These are phyloP conservation scores for Crepidotus variabilis DNA, from an alignment of 768 basidiomycete species.

Conservation along the genomic window DNA sequence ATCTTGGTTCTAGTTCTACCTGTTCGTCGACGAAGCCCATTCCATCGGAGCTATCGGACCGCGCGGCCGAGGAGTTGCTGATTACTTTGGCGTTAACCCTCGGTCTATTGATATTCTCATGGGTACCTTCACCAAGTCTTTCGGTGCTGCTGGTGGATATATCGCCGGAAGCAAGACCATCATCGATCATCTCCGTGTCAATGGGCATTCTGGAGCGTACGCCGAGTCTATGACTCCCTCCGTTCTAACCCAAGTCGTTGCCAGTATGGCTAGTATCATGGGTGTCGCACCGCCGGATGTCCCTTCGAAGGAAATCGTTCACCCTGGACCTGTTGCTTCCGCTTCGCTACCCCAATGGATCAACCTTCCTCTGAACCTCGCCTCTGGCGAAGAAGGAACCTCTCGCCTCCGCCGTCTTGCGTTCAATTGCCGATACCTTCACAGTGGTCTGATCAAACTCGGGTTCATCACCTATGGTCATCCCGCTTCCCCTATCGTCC, in stretches of 20 bases:
- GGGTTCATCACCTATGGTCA: slow-evolving; percentile 98
- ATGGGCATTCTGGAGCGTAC: slow-evolving; percentile 79
- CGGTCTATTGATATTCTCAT: slow-evolving; percentile 86
- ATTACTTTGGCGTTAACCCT: slow-evolving; percentile 89
- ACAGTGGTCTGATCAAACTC: slow-evolving; percentile 78
- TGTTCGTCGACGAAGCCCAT: slow-evolving; percentile 96
- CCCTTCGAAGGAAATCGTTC: slow-evolving; percentile 30
- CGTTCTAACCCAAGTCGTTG: slow-evolving; percentile 85
- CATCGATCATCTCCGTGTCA: slow-evolving; percentile 77
- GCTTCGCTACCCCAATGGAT: slow-evolving; percentile 75
- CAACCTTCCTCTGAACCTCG: slow-evolving; percentile 62
- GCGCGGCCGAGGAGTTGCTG: slow-evolving; percentile 89
- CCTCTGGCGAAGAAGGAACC: slow-evolving; percentile 82
- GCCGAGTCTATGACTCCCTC: slow-evolving; percentile 90
- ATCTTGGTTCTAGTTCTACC: slow-evolving; percentile 73
- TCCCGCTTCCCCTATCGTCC: slow-evolving; percentile 89
- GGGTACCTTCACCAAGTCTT: slow-evolving; percentile 98
- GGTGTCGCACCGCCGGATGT: slow-evolving; percentile 52
- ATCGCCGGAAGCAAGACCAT: slow-evolving; percentile 80
- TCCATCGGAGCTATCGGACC: slow-evolving; percentile 96
- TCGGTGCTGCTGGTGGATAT: slow-evolving; percentile 93
- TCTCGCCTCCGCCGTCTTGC: slow-evolving; percentile 83
- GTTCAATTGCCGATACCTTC: slow-evolving; percentile 94
- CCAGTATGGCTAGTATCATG: slow-evolving; percentile 97
- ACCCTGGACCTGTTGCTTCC: slow-evolving; percentile 70